Conservation (phyloP, 2,329 filamentous ascomycete species). For the Canariomyces notabilis region DNA sequence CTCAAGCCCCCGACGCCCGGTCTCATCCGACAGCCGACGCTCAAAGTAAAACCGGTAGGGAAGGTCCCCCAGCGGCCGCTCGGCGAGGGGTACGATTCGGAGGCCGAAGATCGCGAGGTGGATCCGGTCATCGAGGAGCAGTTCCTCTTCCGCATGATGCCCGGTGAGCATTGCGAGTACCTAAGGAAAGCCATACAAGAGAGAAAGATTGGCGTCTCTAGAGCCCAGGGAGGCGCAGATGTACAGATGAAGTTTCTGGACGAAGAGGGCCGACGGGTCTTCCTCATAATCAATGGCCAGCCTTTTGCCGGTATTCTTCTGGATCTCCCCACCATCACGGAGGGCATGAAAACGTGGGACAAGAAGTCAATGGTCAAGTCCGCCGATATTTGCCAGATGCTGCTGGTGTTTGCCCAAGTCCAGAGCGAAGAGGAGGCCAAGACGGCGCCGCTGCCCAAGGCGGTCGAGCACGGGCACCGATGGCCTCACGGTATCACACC, state of each 20-base stretch:
- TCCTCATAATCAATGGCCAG: slow-evolving; percentile 63
- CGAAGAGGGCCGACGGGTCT: slow-evolving; percentile 65
- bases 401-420: slow-evolving; percentile 69
- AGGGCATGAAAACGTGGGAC: slow-evolving; percentile 92
- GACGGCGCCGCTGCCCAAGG: slow-evolving; percentile 62
- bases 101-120: slow-evolving; percentile 81
- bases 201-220: slow-evolving; percentile 65
- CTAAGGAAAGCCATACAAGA: slow-evolving; percentile 71
- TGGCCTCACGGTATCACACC: slow-evolving; percentile 86
- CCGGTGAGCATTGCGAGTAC: slow-evolving; percentile 81
- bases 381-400: slow-evolving; percentile 84
- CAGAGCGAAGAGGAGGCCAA: slow-evolving; percentile 61
- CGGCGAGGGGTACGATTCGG: slow-evolving; percentile 93
- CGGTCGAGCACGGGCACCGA: slow-evolving; percentile 63
- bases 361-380: slow-evolving; percentile 83
- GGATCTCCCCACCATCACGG: slow-evolving; percentile 80
- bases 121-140: slow-evolving; percentile 89
- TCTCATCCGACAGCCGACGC: slow-evolving; percentile 37
- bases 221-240: slow-evolving; percentile 64
- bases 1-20: slow-evolving; percentile 30
- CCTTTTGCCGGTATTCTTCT: slow-evolving; percentile 75
- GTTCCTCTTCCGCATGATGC: slow-evolving; percentile 82
- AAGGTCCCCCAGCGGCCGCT: slow-evolving; percentile 62
- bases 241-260: slow-evolving; percentile 77
- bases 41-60: slow-evolving; percentile 45